Conservation (phyloP, 345 rosid genomes). For the Adansonia digitata region DNA sequence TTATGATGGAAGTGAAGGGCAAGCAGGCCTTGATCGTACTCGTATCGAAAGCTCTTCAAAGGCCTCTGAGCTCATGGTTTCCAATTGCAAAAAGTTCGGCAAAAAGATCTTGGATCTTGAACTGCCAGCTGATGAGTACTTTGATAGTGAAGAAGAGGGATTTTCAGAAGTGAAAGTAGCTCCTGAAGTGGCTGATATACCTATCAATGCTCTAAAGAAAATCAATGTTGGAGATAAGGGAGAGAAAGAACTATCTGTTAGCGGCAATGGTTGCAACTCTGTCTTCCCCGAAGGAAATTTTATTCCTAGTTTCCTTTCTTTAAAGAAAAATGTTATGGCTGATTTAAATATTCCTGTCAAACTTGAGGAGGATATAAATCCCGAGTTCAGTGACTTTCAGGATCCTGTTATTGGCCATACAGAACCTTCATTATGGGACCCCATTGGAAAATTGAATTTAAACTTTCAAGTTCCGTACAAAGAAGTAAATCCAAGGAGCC, state of each 20-base stretch:
- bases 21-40: constrained; percentile 6
- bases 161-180: constrained; percentile 17
- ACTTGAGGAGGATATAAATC: constrained; percentile 28
- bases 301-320: background rate
- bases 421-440: constrained; percentile 9
- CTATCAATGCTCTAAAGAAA: constrained; percentile 14
- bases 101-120: constrained; percentile 54
- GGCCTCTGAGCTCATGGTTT: constrained; percentile 17
- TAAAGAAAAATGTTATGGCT: constrained; percentile 22
- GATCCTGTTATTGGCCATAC: constrained; percentile 17
- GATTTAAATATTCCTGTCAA: constrained; percentile 52
- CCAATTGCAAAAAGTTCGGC: constrained; percentile 31
- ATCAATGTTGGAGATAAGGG: constrained; percentile 19
- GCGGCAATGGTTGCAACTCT: constrained; percentile 2
- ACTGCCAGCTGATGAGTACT: constrained; percentile 37
- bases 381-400: constrained; percentile 20
- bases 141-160: constrained; percentile 31
- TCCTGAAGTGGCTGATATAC: constrained; percentile 4
- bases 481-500: constrained; percentile 3
- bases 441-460: constrained; percentile 10
- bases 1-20: constrained; percentile 9
- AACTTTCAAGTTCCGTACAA: background rate
- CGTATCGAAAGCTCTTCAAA: constrained; percentile 11
- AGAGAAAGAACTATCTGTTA: background rate
- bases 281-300: constrained; percentile 5